phyloP scores from a whole-genome alignment of 306 rosid species.

The Prunus campanulata region DNA sequence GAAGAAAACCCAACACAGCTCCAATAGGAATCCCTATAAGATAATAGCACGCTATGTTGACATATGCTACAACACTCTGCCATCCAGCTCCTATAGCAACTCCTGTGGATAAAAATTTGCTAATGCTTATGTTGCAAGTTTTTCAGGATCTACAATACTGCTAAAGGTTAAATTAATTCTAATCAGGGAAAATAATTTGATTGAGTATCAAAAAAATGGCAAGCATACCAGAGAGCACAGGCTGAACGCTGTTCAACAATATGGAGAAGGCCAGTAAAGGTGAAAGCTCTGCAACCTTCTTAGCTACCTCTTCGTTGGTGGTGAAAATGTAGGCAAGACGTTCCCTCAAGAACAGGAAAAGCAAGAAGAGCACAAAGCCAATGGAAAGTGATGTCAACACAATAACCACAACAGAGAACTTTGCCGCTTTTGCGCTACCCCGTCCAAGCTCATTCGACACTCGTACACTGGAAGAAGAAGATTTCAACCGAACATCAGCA shows the following conservation, averaged over 20 bases:
- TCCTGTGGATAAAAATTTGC: constrained; percentile 20
- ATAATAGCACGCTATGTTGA: constrained; percentile 57
- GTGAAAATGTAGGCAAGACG: constrained; percentile 51
- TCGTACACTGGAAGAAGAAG: constrained; percentile 36
- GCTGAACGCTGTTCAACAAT: constrained; percentile 55
- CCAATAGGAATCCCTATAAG: constrained; percentile 53
- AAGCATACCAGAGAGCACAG: constrained; percentile 52
- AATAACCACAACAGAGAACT: constrained; percentile 37
- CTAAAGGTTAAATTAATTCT: neutral
- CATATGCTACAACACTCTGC: constrained; percentile 55
- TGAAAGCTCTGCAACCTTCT: constrained; percentile 47
- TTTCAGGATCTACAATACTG: too few species aligned
- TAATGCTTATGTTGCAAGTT: neutral
- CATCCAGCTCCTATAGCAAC: constrained; percentile 67
- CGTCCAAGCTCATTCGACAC: constrained; percentile 64
- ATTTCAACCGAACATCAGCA: neutral
- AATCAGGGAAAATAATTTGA: neutral
- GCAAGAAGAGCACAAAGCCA: constrained; percentile 36
- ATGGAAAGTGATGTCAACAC: constrained; percentile 42
- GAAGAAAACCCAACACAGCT: constrained; percentile 31
- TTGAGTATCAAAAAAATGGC: neutral
- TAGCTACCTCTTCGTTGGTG: constrained; percentile 27
- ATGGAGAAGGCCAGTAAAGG: constrained; percentile 52
- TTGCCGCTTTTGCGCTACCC: constrained; percentile 52
- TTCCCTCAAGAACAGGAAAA: constrained; percentile 40